Base-by-base conservation (phyloP, 176 grass and related monocot species). In the Aegilops speltoides region DNA sequence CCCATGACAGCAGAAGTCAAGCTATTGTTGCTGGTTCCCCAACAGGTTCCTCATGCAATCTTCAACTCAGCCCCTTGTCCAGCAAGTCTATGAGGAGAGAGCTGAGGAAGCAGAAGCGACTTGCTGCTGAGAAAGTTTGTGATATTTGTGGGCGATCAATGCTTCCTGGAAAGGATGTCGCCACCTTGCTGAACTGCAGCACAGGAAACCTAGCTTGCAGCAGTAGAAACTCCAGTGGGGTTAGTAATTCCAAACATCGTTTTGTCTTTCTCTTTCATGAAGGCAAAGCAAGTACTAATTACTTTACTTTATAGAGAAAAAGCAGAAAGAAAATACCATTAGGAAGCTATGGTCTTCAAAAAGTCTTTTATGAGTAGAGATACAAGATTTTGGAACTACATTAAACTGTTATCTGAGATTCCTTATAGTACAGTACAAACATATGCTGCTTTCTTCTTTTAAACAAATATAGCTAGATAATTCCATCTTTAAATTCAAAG, bases 71-170 rank as follows among this genome's bases (percentile, higher is more conserved):
- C 6, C 84, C 86, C 67, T 73, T 91, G 52, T 91, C 92, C 10
- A 94, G 79, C 60, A 96, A 93, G 86, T 89, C 87, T 79, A 83
- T 79, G 28, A 93, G 97, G 82, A 92, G 77, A 77, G 92, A 99
- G 73, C 76, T 96, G 80, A 91, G 97, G 83, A 93, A 94, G 76
- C 97, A 96, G 85, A 96, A 99, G 69, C 87, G 87, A 50, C 86
- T 90, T 2, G 94, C 92, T 65, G 87, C 97, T 43, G 94, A 99
- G 87, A 95, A 91, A 93, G 92, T 90, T 7, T 99, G 97, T 90
- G 97, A 99, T 87, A 96, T 99, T 77, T 99, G 97, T 85, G 89
- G 97, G 31, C 89, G 95, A 57, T 79, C 94, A 67, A 96, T 99
- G 92, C 90, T 99, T 74, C 82, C 84, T 76, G 97, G 90, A 77